phyloP scores from a whole-genome alignment of 2,329 filamentous ascomycete genomes.

The Zymoseptoria brevis region DNA sequence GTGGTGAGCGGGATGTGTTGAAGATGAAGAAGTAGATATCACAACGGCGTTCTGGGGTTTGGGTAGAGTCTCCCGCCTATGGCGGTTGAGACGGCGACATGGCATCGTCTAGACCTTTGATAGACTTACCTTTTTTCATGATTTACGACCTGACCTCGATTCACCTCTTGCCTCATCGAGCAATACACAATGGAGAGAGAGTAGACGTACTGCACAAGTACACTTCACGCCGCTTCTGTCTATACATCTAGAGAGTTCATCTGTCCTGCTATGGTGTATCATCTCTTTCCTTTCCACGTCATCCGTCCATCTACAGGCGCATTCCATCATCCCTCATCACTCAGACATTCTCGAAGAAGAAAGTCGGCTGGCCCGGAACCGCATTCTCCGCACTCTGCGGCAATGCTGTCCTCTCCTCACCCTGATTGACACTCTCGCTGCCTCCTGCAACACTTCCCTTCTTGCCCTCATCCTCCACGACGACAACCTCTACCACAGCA shows the following conservation, averaged over 20 bases:
- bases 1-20: constrained; percentile 45
- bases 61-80: constrained; percentile 1
- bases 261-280: not conserved
- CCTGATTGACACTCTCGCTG: constrained; percentile 43
- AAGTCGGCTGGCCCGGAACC: constrained; percentile 73
- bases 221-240: not conserved
- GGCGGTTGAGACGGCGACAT: not conserved
- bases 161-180: not conserved
- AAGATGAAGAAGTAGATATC: too few relatives aligned
- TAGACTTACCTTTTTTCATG: not conserved
- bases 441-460: constrained; percentile 49
- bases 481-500: constrained; percentile 62
- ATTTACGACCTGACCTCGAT: not conserved
- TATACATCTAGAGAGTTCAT: not conserved
- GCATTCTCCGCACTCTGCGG: constrained; percentile 61
- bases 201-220: not conserved
- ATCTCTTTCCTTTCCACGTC: not conserved
- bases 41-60: not conserved
- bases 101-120: not conserved
- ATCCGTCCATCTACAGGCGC: not conserved
- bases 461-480: constrained; percentile 63
- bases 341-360: constrained; percentile 68
- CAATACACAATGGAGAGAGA: not conserved
- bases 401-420: constrained; percentile 52
- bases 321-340: not conserved